Evolutionary conservation across 2,329 filamentous ascomycete species (phyloP).

Genomic region (Cytospora piceicola): DNA sequence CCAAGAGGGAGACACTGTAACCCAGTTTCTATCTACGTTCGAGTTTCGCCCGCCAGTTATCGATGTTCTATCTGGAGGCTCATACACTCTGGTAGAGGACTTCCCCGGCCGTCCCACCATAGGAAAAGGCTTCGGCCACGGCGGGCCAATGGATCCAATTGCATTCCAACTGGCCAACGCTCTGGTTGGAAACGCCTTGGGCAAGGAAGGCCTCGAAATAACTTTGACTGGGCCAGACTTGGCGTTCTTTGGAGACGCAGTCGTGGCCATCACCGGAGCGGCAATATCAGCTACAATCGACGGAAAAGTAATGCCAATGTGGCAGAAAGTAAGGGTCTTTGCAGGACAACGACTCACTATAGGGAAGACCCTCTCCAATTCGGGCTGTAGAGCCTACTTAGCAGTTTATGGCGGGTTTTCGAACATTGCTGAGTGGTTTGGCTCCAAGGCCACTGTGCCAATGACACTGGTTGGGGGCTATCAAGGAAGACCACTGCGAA

Average conservation of each 20-base stretch:
- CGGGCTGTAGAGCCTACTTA: constrained; percentile 61
- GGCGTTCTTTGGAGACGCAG: constrained; percentile 55
- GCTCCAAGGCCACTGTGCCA: constrained; percentile 59
- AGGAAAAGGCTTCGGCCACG: constrained; percentile 61
- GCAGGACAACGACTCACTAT: constrained; percentile 58
- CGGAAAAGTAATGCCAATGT: constrained; percentile 54
- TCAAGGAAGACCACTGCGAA: constrained; percentile 57
- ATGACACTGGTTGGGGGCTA: constrained; percentile 60
- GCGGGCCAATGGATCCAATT: constrained; percentile 65
- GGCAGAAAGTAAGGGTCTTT: constrained; percentile 50
- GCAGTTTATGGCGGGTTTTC: constrained; percentile 48
- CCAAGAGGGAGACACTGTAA: constrained; percentile 55
- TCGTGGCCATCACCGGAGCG: constrained; percentile 62
- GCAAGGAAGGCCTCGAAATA: constrained; percentile 61
- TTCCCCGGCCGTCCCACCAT: constrained; percentile 59
- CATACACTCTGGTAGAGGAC: constrained; percentile 63
- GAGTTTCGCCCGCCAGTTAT: constrained; percentile 54
- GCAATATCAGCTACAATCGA: constrained; percentile 56
- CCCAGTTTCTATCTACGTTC: constrained; percentile 58
- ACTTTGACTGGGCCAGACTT: constrained; percentile 64
- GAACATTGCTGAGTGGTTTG: constrained; percentile 58
- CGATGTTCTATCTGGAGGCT: constrained; percentile 59
- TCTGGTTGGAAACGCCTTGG: constrained; percentile 58
- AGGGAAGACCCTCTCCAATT: constrained; percentile 51
- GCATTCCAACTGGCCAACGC: constrained; percentile 62